Evolutionary conservation across 176 grass and related monocot genomes (phyloP).

Genomic region (Metroxylon sagu): DNA sequence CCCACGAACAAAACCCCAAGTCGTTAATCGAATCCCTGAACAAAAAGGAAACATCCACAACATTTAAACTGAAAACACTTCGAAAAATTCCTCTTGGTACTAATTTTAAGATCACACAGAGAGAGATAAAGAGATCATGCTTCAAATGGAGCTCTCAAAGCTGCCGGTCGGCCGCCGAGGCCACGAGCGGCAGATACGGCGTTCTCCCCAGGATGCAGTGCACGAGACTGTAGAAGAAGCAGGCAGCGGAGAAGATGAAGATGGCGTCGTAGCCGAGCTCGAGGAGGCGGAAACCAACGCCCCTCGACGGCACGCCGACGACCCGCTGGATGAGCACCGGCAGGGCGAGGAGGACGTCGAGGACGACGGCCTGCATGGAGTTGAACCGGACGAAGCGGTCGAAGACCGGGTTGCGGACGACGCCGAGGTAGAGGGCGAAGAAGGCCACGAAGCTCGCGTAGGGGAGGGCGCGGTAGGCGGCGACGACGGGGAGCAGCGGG

Average conservation of each 20-base stretch:
- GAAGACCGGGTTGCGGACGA: slow-evolving; percentile 12
- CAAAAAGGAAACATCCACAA: no score
- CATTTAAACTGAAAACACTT: no score
- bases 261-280: slow-evolving; percentile 15
- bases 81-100: no score
- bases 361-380: slow-evolving; percentile 20
- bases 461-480: slow-evolving; percentile 12
- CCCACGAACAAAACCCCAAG: no score
- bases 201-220: slow-evolving; percentile 27
- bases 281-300: neutral
- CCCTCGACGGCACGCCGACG: slow-evolving; percentile 5
- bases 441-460: slow-evolving; percentile 17
- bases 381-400: slow-evolving; percentile 19
- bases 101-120: no score
- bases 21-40: no score
- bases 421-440: slow-evolving; percentile 18
- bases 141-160: slow-evolving; percentile 2
- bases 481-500: slow-evolving; percentile 15
- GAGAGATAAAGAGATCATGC: no score
- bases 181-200: slow-evolving; percentile 26
- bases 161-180: slow-evolving; percentile 23
- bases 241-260: slow-evolving; percentile 13
- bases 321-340: slow-evolving; percentile 22
- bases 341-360: slow-evolving; percentile 18
- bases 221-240: slow-evolving; percentile 25